Evolutionary conservation across 2,329 filamentous ascomycete genomes (phyloP).

Genomic region (Colletotrichum sp.): DNA sequence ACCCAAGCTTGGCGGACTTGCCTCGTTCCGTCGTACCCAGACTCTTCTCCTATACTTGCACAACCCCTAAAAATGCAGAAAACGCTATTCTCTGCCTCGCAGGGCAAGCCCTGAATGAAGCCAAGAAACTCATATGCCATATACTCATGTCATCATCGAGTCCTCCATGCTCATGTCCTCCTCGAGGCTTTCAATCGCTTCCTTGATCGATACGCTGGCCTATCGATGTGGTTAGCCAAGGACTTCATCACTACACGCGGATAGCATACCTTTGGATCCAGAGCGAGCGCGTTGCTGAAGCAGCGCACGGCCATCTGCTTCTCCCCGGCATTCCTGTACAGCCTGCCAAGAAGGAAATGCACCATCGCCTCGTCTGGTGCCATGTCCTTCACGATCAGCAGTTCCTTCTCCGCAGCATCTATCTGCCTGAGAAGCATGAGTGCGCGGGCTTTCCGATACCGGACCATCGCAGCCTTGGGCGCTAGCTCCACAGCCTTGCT

Average conservation of each 20-base stretch:
- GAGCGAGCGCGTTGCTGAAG: conserved; percentile 91
- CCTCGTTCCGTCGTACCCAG: conserved; percentile 9
- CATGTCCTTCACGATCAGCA: conserved; percentile 87
- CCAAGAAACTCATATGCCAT: background rate
- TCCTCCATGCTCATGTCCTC: conserved; percentile 76
- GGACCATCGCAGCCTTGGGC: conserved; percentile 79
- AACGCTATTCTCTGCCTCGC: background rate
- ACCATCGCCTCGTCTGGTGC: conserved; percentile 96
- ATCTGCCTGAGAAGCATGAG: conserved; percentile 77
- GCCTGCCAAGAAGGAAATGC: conserved; percentile 89
- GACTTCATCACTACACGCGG: background rate
- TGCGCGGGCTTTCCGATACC: conserved; percentile 91
- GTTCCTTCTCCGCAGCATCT: conserved; percentile 77
- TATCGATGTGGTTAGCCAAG: conserved; percentile 39
- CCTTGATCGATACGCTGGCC: conserved; percentile 94
- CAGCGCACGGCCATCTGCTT: conserved; percentile 85
- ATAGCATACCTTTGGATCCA: conserved; percentile 91
- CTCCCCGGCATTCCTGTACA: conserved; percentile 76
- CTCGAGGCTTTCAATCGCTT: conserved; percentile 91
- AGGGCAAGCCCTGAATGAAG: background rate
- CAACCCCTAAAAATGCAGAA: background rate
- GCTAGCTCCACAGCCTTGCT: conserved; percentile 82
- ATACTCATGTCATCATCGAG: conserved; percentile 62
- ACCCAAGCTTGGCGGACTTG: conserved; percentile 4
- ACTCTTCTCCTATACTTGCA: background rate